Base-by-base conservation (phyloP, 2,329 filamentous ascomycete species). In the Grosmannia serpens region DNA sequence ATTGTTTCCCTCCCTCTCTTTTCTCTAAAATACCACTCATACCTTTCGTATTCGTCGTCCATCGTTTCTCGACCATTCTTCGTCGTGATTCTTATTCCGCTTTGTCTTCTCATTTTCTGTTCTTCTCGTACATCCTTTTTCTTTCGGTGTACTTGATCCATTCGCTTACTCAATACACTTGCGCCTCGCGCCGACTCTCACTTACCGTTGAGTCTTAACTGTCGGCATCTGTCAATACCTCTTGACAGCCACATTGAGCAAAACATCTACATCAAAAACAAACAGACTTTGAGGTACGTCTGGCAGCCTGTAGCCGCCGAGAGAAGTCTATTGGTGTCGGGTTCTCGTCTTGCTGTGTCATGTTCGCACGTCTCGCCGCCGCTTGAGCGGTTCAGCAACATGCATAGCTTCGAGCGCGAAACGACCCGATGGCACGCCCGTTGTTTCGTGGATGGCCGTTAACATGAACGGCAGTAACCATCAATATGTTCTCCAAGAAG, bases 401-500 rank as follows among this genome's bases (percentile, higher is more conserved):
- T n/a, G n/a, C n/a, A n/a, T n/a, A n/a, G n/a, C n/a, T n/a, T n/a
- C n/a, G n/a, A n/a, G n/a, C n/a, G n/a, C n/a, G n/a, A n/a, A n/a
- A n/a, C n/a, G n/a, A n/a, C n/a, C n/a, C n/a, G n/a, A n/a, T n/a
- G n/a, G n/a, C n/a, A n/a, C n/a, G n/a, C n/a, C n/a, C n/a, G n/a
- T n/a, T n/a, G n/a, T n/a, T n/a, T n/a, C n/a, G n/a, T n/a, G 9
- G 35, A 38, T 38, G 13, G 13, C 35, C 5, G 35, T 15, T 38
- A 38, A 38, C 15, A 6, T 17, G n/a, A 5, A 17, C 35, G 6
- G 10, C 26, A 29, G 8, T 8, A 53, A 52, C 50, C n/a, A n/a
- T 62, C 71, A 75, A 66, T 62, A 77, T 77, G 75, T 67, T 71
- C 67, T 69, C 66, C 69, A 75, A 76, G 66, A 64, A 72, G 59